A percentile compares a stretch with the other conserved stretches of the same genome.
These are phyloP conservation scores for Candida tallmaniae DNA, from an alignment of 805 yeast species.

Conservation along the genomic window DNA sequence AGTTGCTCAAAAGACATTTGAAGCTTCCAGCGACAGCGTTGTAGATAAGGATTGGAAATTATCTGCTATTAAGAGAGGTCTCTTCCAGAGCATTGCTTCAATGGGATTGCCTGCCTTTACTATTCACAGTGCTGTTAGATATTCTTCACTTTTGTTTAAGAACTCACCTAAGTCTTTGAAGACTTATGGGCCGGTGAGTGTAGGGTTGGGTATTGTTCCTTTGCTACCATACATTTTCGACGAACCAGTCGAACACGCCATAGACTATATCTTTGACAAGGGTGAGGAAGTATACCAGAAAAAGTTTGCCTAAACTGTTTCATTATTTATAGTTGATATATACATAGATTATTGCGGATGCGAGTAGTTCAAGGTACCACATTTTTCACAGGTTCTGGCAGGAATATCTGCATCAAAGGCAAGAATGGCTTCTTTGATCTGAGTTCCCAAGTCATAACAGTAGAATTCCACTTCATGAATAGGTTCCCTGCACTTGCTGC, in stretches of 20 bases:
- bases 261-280: constrained; percentile 57
- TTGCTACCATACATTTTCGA: constrained; percentile 73
- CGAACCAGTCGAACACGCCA: constrained; percentile 71
- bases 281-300: constrained; percentile 33
- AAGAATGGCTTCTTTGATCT: constrained; percentile 77
- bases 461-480: constrained; percentile 70
- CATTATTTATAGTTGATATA: background rate
- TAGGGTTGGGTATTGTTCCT: constrained; percentile 76
- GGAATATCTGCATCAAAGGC: constrained; percentile 59
- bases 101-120: constrained; percentile 89
- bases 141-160: constrained; percentile 60
- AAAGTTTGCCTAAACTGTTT: too few relatives aligned
- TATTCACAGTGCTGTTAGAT: constrained; percentile 70
- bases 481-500: constrained; percentile 59
- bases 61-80: constrained; percentile 63
- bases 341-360: constrained; percentile 32
- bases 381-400: constrained; percentile 66
- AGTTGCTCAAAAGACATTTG: constrained; percentile 32
- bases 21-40: constrained; percentile 16
- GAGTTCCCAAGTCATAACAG: constrained; percentile 82
- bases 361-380: constrained; percentile 73
- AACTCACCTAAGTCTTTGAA: constrained; percentile 47
- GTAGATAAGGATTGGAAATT: constrained; percentile 63
- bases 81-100: constrained; percentile 76
- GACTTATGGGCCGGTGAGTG: constrained; percentile 72